Percentiles rank a stretch among this genome's conserved stretches.
phyloP scores from a whole-genome alignment of 192 early-diverging fungal genomes.

The Phlyctochytrium arcticum region DNA sequence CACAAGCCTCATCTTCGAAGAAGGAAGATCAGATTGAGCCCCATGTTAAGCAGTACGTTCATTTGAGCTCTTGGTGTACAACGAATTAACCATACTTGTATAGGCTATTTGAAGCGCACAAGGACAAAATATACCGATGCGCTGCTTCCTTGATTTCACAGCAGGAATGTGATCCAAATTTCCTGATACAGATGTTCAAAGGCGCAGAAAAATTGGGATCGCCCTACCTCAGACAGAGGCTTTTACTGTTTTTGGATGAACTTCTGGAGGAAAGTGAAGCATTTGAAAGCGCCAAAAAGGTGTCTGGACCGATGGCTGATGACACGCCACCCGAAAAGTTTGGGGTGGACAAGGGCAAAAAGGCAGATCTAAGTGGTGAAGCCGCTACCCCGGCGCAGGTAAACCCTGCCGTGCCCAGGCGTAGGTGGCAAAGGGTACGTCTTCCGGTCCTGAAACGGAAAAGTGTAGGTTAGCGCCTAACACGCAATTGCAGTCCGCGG shows the following conservation, averaged over 20 bases:
- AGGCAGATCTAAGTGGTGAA: too few species aligned
- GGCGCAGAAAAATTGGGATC: constrained; percentile 25
- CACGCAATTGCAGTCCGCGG: too few species aligned
- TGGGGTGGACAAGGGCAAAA: too few species aligned
- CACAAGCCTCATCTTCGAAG: background rate
- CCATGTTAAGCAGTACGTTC: background rate
- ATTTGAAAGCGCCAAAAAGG: too few species aligned
- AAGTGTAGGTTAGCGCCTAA: too few species aligned
- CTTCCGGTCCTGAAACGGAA: too few species aligned
- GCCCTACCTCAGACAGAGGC: constrained; percentile 26
- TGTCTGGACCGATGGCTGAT: too few species aligned
- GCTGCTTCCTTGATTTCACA: constrained; percentile 34
- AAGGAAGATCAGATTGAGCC: background rate
- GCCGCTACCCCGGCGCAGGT: too few species aligned
- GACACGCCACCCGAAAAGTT: too few species aligned
- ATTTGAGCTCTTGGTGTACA: background rate
- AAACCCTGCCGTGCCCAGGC: too few species aligned
- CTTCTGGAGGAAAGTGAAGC: constrained; percentile 8
- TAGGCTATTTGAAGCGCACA: constrained; percentile 31
- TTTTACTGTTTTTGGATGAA: constrained; percentile 29
- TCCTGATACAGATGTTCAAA: constrained; percentile 35
- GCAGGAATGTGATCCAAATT: constrained; percentile 35
- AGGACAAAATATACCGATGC: constrained; percentile 35
- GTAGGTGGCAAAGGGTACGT: too few species aligned
- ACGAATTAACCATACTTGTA: background rate